Base-by-base conservation (phyloP, 139 green algal genomes). In the Diplosphaera chodatii region DNA sequence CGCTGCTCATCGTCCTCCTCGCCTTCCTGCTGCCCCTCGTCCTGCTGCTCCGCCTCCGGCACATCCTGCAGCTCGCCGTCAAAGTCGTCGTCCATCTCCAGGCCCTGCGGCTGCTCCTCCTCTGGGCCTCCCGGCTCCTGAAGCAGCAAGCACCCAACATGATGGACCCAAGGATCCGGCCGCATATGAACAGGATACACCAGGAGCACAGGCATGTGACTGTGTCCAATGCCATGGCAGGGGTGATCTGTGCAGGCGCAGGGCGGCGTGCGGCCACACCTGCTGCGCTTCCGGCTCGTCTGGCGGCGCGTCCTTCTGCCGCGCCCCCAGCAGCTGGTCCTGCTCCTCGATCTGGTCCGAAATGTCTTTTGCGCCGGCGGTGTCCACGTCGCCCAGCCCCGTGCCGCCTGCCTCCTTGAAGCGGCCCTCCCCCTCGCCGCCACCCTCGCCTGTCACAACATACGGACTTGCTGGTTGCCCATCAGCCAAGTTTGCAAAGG, bases 1-100 rank as follows among this genome's bases (percentile, higher is more conserved):
- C 85, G 77, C 33, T 88, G 80, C 31, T 84, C 72, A 13, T 90
- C 84, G 48, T 18, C 48, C 32, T 88, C 82, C 40, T 88, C 77
- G 18, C 89, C 82, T 15, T 90, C 81, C 22, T 86, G 80, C 25
- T 83, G 79, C 3, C 86, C 75, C 64, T 84, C 73, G 21, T 90
- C 81, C 55, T 94, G 78, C 1, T 85, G 34, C 69, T 89, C 80
- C 63, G 77, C 72, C 16, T 74, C 73, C 32, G 41, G 72, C 34
- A 96, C 41, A 55, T 95, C 90, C n/a, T 91, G 64, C 75, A 97
- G 71, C 27, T 77, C 73, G 4, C 92, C 94, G 30, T 98, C 91
- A 83, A 99, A 99, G 78, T 99, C 95, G 3, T 91, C 81, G 32
- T 96, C 85, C 95, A 99, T 99, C 83, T 99, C 95, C n/a, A 99